Base-by-base conservation (phyloP, 805 yeast genomes). In the Naumovozyma castellii region DNA sequence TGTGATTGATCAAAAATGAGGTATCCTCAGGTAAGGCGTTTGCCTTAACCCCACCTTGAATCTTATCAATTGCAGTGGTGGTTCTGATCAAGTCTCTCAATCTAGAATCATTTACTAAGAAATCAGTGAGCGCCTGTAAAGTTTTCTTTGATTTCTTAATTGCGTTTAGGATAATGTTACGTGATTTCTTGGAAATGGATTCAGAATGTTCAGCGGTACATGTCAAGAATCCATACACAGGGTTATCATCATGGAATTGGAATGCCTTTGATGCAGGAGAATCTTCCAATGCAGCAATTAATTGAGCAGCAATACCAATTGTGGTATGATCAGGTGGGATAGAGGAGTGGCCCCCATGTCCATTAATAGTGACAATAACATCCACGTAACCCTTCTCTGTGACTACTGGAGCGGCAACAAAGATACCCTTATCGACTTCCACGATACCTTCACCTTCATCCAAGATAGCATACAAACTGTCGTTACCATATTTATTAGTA, bases 331-430 rank as follows among this genome's bases (percentile, higher is more conserved):
- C 80, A 2, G 88, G 90, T 6, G 94, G 92, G n/a, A 71, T 57
- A 6, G 88, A 80, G 1, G 90, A 76, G 54, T 83, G 94, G 6
- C 94, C 94, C 30, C 94, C 94, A 12, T 76, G 75, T 16, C 83
- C 77, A 18, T 62, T 61, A 32, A 82, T 60, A 3, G 67, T 66
- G 32, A 80, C 64, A 20, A 57, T 56, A 35, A 78, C 59, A 42
- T 77, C 78, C 15, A 78, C 54, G 42, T 68, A 71, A 3, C 84
- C 84, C 56, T 77, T 78, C 53, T 80, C 83, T 15, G 75, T 76
- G 12, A 79, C 73, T 3, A 76, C 71, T 3, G 78, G 73, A 19
- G 71, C 61, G 2, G 79, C 74, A 43, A 75, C 65, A 27, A 69
- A 69, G 36, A 69, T 63, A 9, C 57, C 55, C 12, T 56, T 49